phyloP scores from a whole-genome alignment of 2,329 filamentous ascomycete species.

The Pyrenophora seminiperda region DNA sequence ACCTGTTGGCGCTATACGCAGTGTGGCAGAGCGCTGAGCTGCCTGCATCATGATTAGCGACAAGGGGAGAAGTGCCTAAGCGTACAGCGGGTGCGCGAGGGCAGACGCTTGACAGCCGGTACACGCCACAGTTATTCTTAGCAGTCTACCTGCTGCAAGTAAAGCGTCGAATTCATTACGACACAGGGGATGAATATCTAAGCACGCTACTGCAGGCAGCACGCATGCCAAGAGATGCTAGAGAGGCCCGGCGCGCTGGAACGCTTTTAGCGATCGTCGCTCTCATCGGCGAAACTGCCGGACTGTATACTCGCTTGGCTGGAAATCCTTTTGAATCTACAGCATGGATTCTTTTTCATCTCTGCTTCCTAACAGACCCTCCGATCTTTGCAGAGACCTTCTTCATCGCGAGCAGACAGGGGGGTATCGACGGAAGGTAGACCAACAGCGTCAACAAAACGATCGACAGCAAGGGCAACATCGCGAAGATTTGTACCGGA shows the following conservation, averaged over 20 bases:
- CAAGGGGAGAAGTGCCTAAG: background rate
- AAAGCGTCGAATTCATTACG: constrained; percentile 1
- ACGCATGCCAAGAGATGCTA: background rate
- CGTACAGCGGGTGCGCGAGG: background rate
- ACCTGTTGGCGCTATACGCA: background rate
- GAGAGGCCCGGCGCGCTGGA: background rate
- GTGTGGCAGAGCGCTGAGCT: background rate
- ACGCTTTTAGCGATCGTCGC: constrained; percentile 4
- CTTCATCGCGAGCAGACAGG: background rate
- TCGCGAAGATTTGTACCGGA: background rate
- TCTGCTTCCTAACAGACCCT: constrained; percentile 1
- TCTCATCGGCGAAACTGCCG: background rate
- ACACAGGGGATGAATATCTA: background rate
- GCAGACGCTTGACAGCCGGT: background rate
- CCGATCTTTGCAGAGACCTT: constrained; percentile 1
- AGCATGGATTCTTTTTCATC: background rate
- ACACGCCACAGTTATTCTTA: no score
- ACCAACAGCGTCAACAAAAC: constrained; percentile 1
- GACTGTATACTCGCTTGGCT: background rate
- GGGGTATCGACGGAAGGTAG: constrained; percentile 2
- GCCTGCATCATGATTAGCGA: background rate
- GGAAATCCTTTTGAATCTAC: background rate
- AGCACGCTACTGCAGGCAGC: background rate
- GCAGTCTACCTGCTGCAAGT: no score
- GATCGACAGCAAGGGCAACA: constrained; percentile 2